phyloP scores from a whole-genome alignment of 2,329 filamentous ascomycete species.

The Thelonectria discophora region DNA sequence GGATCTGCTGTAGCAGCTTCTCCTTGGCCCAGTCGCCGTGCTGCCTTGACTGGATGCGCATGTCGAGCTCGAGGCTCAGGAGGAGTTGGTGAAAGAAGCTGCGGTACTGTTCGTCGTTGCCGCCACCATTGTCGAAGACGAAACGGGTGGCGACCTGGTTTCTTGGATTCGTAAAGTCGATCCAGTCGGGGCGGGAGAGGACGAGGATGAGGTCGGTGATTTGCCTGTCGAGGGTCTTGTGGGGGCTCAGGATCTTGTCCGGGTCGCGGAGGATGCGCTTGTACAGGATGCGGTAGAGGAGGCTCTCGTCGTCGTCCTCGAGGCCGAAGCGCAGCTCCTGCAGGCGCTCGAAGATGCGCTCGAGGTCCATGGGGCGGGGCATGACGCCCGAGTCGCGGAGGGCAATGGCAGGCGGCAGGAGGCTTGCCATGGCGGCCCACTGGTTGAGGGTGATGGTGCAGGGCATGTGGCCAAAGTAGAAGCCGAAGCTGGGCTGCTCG shows the following conservation, averaged over 20 bases:
- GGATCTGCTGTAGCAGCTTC: slow-evolving; percentile 70
- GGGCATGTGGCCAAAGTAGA: slow-evolving; percentile 70
- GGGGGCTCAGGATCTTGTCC: slow-evolving; percentile 67
- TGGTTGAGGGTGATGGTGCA: slow-evolving; percentile 78
- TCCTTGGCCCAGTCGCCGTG: slow-evolving; percentile 72
- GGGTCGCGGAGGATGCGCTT: slow-evolving; percentile 73
- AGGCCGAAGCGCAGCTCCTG: slow-evolving; percentile 65
- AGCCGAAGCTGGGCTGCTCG: slow-evolving; percentile 77
- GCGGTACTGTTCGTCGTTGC: slow-evolving; percentile 66
- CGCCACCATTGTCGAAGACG: slow-evolving; percentile 68
- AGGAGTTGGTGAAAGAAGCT: slow-evolving; percentile 82
- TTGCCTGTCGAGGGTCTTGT: slow-evolving; percentile 73
- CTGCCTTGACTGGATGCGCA: slow-evolving; percentile 71
- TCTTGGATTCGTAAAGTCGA: slow-evolving; percentile 73
- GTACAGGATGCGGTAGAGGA: slow-evolving; percentile 73
- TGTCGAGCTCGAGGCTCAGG: slow-evolving; percentile 75
- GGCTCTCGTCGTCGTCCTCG: slow-evolving; percentile 65
- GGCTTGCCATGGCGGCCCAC: slow-evolving; percentile 69
- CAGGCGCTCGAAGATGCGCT: slow-evolving; percentile 66
- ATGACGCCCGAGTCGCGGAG: slow-evolving; percentile 66
- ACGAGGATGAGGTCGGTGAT: slow-evolving; percentile 77
- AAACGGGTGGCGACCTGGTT: slow-evolving; percentile 80
- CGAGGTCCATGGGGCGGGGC: slow-evolving; percentile 69
- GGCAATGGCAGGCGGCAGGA: slow-evolving; percentile 62
- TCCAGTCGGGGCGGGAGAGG: slow-evolving; percentile 74